Percentiles rank a stretch among this genome's conserved stretches.
phyloP scores from a whole-genome alignment of 768 basidiomycete genomes.

The Pleurotus salmoneostramineus region DNA sequence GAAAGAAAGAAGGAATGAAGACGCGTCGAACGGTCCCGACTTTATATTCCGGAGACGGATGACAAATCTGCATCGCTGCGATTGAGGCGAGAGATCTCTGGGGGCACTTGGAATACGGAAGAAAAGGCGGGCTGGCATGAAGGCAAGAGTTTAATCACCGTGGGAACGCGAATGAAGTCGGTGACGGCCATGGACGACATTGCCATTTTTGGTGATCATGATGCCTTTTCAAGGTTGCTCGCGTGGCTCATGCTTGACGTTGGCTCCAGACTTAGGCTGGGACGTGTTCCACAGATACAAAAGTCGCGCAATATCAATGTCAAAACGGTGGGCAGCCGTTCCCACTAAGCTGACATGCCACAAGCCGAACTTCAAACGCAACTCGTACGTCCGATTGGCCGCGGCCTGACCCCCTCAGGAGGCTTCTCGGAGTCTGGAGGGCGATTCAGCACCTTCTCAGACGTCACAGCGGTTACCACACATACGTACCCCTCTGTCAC shows the following conservation, averaged over 20 bases:
- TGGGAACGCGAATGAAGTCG: not conserved
- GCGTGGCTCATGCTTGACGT: not conserved
- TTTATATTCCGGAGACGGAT: constrained; percentile 36
- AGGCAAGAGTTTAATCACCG: not conserved
- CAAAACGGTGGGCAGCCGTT: not conserved
- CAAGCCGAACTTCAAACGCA: not conserved
- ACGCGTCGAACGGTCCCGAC: constrained; percentile 19
- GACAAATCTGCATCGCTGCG: constrained; percentile 30
- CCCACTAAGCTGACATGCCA: constrained; percentile 4
- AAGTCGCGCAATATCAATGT: not conserved
- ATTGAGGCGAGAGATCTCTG: not conserved
- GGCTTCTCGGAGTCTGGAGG: constrained; percentile 1
- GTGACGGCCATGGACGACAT: not conserved
- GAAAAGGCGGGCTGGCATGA: not conserved
- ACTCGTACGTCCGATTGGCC: constrained; percentile 3
- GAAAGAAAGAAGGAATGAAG: constrained; percentile 30
- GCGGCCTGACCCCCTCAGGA: not conserved
- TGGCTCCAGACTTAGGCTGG: not conserved
- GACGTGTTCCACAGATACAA: not conserved
- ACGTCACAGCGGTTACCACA: not conserved
- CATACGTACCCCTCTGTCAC: too few species aligned
- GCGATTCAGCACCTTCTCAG: not conserved
- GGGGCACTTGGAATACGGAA: constrained; percentile 7
- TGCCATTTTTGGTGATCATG: not conserved
- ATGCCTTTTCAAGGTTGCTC: constrained; percentile 4